phyloP scores from a whole-genome alignment of 2,329 filamentous ascomycete species.

The Colletotrichum eleusines region DNA sequence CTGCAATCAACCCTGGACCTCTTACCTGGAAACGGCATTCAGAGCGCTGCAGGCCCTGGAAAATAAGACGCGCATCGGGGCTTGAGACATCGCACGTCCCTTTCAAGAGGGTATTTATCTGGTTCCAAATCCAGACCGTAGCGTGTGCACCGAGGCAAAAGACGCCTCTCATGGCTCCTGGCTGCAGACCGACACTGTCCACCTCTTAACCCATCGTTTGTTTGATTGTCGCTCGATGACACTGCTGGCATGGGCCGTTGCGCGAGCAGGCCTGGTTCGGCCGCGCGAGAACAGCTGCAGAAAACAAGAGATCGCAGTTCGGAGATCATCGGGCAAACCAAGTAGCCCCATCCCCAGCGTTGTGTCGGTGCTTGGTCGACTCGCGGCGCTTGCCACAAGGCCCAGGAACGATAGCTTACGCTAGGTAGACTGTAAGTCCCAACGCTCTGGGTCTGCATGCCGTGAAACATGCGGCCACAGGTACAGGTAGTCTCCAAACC shows the following conservation, averaged over 20 bases:
- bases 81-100: conserved; percentile 1
- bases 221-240: no score
- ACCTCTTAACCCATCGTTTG: no score
- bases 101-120: conserved; percentile 4
- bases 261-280: no score
- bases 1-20: not conserved
- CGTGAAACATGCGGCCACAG: not conserved
- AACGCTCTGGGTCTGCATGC: conserved; percentile 15
- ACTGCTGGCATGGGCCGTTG: no score
- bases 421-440: conserved; percentile 1
- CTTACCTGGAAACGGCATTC: conserved; percentile 12
- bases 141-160: not conserved
- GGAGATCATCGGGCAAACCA: conserved; percentile 7
- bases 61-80: conserved; percentile 1
- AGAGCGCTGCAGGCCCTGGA: conserved; percentile 13
- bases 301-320: conserved; percentile 4
- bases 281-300: conserved; percentile 1
- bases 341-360: no score
- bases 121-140: not conserved
- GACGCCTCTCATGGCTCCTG: no score
- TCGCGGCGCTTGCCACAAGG: no score
- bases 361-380: conserved; percentile 39
- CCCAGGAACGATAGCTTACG: no score
- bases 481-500: not conserved
- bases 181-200: not conserved